Percentiles rank a stretch among this genome's conserved stretches.
Conservation (phyloP, 2,329 filamentous ascomycete species). For the Dactylellina drechsleri region DNA sequence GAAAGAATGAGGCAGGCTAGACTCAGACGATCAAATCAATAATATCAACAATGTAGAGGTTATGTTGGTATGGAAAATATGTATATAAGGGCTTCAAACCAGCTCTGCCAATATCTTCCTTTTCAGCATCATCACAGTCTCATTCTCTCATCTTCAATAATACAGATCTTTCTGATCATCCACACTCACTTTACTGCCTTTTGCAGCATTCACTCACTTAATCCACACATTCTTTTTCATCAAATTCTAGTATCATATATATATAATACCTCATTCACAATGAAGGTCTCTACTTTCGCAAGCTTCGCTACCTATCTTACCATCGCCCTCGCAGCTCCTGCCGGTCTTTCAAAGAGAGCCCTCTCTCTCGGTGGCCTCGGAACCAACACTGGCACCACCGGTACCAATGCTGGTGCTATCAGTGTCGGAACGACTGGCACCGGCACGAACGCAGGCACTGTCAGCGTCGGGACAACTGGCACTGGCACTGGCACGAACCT, state of each 20-base stretch:
- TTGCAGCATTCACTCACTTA: conserved; percentile 11
- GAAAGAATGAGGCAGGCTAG: conserved; percentile 20
- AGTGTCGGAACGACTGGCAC: not conserved
- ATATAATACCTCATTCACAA: conserved; percentile 30
- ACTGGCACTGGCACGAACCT: not conserved
- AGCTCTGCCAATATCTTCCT: conserved; percentile 4
- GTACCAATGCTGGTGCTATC: not conserved
- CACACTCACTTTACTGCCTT: conserved; percentile 41
- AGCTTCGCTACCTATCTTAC: conserved; percentile 13
- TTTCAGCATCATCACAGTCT: conserved; percentile 43
- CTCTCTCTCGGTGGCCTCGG: not conserved
- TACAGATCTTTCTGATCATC: conserved; percentile 33
- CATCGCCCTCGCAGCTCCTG: conserved; percentile 29
- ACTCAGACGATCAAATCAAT: not conserved
- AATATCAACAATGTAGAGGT: not conserved
- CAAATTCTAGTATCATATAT: conserved; percentile 12
- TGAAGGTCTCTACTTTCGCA: conserved; percentile 45
- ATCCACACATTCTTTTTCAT: conserved; percentile 14
- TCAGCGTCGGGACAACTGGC: not conserved
- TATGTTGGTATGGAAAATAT: not conserved
- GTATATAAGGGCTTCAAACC: conserved; percentile 41
- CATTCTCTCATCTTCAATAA: conserved; percentile 2
- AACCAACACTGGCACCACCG: not conserved
- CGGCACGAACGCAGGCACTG: not conserved
- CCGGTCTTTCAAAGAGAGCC: not conserved